Evolutionary conservation across 2,329 filamentous ascomycete species (phyloP).

Genomic region (Hymenoscyphus infarciens): DNA sequence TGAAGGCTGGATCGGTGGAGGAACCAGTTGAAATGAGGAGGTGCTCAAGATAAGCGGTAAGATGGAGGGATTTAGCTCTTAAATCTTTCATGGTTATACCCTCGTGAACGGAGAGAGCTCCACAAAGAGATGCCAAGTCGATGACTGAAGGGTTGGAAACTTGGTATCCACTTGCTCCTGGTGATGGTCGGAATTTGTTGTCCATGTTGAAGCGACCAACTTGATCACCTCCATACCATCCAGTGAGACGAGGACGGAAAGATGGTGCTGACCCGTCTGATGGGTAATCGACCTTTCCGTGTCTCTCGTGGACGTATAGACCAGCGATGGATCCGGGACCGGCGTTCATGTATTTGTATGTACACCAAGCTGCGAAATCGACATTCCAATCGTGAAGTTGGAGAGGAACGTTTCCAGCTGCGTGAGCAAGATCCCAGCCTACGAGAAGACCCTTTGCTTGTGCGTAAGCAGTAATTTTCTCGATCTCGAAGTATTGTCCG

Average conservation of each 20-base stretch:
- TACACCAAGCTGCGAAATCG: slow-evolving; percentile 91
- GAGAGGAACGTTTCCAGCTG: slow-evolving; percentile 78
- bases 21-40: slow-evolving; percentile 48
- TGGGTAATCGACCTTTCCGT: slow-evolving; percentile 54
- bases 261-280: slow-evolving; percentile 40
- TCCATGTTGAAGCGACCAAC: slow-evolving; percentile 76
- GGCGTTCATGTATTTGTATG: slow-evolving; percentile 90
- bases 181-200: slow-evolving; percentile 71
- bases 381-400: slow-evolving; percentile 83
- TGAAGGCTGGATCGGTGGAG: slow-evolving; percentile 40
- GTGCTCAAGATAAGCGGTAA: slow-evolving; percentile 75
- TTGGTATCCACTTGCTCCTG: slow-evolving; percentile 78
- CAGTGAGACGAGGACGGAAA: slow-evolving; percentile 66
- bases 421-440: slow-evolving; percentile 87
- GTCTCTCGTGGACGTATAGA: slow-evolving; percentile 73
- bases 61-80: slow-evolving; percentile 64
- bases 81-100: slow-evolving; percentile 67
- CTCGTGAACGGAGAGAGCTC: slow-evolving; percentile 69
- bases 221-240: slow-evolving; percentile 88
- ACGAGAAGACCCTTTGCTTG: slow-evolving; percentile 67
- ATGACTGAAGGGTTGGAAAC: slow-evolving; percentile 79
- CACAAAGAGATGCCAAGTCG: slow-evolving; percentile 71
- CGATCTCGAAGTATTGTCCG: slow-evolving; percentile 82
- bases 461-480: slow-evolving; percentile 73
- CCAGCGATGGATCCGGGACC: slow-evolving; percentile 80